Conservation (phyloP, 345 rosid genomes). For the Populus ilicifolia region DNA sequence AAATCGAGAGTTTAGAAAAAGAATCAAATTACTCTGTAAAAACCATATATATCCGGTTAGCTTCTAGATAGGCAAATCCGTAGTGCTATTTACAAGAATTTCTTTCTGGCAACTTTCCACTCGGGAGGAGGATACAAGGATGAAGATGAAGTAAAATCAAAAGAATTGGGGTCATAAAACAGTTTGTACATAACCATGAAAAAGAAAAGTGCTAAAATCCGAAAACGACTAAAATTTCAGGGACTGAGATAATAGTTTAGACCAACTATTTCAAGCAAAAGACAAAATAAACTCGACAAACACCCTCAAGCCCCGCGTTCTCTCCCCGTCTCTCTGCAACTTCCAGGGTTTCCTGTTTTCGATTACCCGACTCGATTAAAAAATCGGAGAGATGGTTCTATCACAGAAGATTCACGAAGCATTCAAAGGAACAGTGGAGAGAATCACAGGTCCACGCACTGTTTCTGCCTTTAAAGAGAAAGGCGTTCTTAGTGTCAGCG, state of each 20-base stretch:
- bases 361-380: neutral
- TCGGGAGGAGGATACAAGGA: neutral
- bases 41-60: no score
- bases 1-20: no score
- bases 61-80: no score
- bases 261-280: neutral
- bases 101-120: neutral
- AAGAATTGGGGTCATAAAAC: neutral
- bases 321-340: neutral
- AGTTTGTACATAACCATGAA: neutral
- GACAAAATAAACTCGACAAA: neutral
- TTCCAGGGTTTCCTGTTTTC: constrained; percentile 14
- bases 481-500: constrained; percentile 94
- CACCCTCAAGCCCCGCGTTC: neutral
- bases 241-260: neutral
- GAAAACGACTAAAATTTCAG: neutral
- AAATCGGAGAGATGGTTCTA: constrained; percentile 41
- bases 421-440: constrained; percentile 91
- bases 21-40: no score
- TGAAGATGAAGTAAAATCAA: neutral
- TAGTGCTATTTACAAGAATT: neutral
- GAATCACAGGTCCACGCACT: constrained; percentile 83
- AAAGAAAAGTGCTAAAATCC: neutral
- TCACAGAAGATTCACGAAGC: constrained; percentile 83
- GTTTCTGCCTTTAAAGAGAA: constrained; percentile 96